phyloP scores from a whole-genome alignment of 2,329 filamentous ascomycete species.

The Microascus cirrosus region DNA sequence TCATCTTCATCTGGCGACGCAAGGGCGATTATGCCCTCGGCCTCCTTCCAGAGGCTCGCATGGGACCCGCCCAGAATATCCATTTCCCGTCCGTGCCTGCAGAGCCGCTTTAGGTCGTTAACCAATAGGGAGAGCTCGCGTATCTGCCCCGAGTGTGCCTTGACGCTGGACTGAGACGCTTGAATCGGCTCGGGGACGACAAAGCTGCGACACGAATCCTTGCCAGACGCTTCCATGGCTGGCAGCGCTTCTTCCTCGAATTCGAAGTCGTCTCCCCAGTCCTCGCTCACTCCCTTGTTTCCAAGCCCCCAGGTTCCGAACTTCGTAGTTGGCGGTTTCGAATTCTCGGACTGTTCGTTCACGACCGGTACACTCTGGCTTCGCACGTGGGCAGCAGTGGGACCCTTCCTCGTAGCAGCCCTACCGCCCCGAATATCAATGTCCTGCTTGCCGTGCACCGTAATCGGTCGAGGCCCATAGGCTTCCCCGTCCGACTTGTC shows the following conservation, averaged over 20 bases:
- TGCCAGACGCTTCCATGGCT: constrained; percentile 21
- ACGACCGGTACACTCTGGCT: constrained; percentile 72
- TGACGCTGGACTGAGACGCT: constrained; percentile 71
- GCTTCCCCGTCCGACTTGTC: constrained; percentile 51
- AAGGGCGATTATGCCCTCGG: constrained; percentile 79
- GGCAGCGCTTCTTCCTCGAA: constrained; percentile 38
- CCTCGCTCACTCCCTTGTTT: constrained; percentile 71
- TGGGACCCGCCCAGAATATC: constrained; percentile 51
- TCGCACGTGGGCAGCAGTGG: constrained; percentile 59
- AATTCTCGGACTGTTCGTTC: constrained; percentile 48
- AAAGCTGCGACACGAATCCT: constrained; percentile 23
- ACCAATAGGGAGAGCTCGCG: constrained; percentile 72
- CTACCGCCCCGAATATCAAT: constrained; percentile 61
- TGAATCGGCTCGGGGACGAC: constrained; percentile 66
- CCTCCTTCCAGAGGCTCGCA: constrained; percentile 61
- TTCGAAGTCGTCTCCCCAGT: constrained; percentile 86
- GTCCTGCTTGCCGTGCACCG: constrained; percentile 67
- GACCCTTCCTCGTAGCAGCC: constrained; percentile 52
- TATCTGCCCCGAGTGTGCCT: constrained; percentile 74
- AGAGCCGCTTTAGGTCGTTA: constrained; percentile 70
- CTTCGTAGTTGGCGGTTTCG: constrained; percentile 48
- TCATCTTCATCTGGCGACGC: constrained; percentile 59
- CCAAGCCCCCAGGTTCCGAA: constrained; percentile 75
- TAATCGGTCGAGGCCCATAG: constrained; percentile 55
- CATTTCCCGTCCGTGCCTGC: constrained; percentile 57